These are phyloP conservation scores for Rhodamnia rubescens DNA, from an alignment of 345 rosid genomes.

Conservation along the genomic window DNA sequence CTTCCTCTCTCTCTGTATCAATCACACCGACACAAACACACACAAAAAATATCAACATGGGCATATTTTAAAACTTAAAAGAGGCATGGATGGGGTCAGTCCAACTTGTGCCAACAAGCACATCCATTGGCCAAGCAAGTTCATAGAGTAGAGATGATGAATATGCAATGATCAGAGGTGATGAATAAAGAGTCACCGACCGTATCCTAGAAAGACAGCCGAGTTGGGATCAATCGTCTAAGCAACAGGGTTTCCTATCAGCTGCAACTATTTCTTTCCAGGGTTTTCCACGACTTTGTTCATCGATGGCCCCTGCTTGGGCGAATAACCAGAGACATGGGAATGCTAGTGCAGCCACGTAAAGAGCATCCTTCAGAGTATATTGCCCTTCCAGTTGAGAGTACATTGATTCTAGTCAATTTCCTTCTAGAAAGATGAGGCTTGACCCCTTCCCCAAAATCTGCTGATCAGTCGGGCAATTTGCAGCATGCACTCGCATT, in stretches of 20 bases:
- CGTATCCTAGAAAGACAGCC: background rate
- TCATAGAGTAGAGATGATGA: background rate
- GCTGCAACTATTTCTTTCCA: background rate
- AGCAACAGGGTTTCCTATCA: background rate
- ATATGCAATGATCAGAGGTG: background rate
- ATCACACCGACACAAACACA: too few species aligned
- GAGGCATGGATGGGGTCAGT: background rate
- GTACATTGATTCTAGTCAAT: background rate
- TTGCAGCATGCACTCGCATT: background rate
- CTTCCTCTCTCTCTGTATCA: background rate
- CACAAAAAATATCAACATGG: too few species aligned
- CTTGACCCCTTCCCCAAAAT: background rate
- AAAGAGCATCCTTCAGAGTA: background rate
- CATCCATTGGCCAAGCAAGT: background rate
- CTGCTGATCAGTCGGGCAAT: background rate
- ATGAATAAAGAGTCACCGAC: background rate
- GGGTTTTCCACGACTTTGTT: background rate
- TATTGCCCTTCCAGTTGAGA: constrained; percentile 1
- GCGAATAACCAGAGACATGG: too few species aligned
- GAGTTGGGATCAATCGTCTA: background rate
- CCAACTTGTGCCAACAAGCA: background rate
- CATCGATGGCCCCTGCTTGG: constrained; percentile 1
- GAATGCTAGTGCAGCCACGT: background rate
- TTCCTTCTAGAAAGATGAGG: constrained; percentile 3
- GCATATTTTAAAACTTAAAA: background rate